Conservation (phyloP, 306 rosid species). For the Inga leiocalycina region DNA sequence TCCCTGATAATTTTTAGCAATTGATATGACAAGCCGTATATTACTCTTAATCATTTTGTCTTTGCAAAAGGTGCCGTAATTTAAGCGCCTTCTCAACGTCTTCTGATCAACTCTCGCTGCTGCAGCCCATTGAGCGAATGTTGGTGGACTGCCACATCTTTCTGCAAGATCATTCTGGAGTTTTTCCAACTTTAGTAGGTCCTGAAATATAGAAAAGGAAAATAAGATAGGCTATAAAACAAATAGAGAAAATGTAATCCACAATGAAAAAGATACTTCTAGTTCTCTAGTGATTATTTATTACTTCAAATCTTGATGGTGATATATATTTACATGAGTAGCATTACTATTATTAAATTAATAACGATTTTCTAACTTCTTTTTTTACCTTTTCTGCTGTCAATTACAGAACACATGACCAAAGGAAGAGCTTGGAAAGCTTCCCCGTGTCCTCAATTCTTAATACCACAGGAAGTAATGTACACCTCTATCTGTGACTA, state of each 20-base stretch:
- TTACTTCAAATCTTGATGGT: constrained; percentile 9
- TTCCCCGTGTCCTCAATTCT: not conserved
- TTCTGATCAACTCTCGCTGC: constrained; percentile 86
- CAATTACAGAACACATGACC: constrained; percentile 8
- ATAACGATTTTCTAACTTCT: constrained; percentile 8
- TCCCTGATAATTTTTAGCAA: no score
- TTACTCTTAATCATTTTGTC: constrained; percentile 97
- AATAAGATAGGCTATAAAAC: constrained; percentile 29
- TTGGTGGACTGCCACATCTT: constrained; percentile 76
- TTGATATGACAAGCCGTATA: constrained; percentile 85
- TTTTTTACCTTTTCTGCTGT: constrained; percentile 1
- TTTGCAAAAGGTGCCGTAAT: constrained; percentile 77
- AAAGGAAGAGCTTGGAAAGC: constrained; percentile 28
- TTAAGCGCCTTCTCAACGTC: constrained; percentile 75
- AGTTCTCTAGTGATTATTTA: not conserved
- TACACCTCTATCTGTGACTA: constrained; percentile 1
- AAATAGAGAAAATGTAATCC: constrained; percentile 12
- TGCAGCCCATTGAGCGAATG: constrained; percentile 91
- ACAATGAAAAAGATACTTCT: constrained; percentile 9
- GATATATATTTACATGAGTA: not conserved
- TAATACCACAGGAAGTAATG: not conserved
- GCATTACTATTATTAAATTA: constrained; percentile 14
- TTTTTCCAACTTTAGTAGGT: constrained; percentile 79
- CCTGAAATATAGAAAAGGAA: constrained; percentile 59
- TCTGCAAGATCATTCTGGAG: constrained; percentile 74